phyloP scores from a whole-genome alignment of 2,329 filamentous ascomycete species.

The Penicillium sp. region DNA sequence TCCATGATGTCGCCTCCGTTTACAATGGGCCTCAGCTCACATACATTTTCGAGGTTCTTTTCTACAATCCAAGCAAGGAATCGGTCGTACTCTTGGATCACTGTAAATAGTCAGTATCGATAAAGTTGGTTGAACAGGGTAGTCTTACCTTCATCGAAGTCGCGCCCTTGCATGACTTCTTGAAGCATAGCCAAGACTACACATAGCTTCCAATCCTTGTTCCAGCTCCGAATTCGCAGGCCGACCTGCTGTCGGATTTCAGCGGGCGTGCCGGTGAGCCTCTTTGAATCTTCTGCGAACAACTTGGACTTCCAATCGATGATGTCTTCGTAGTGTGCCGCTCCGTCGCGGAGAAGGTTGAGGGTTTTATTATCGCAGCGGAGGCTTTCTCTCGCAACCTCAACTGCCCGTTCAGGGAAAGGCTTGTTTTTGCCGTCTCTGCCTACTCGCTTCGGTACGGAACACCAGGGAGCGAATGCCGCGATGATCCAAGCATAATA shows the following conservation, averaged over 20 bases:
- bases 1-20: constrained; percentile 70
- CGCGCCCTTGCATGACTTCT: constrained; percentile 33
- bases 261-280: constrained; percentile 20
- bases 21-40: constrained; percentile 59
- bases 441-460: constrained; percentile 38
- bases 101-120: constrained; percentile 25
- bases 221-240: constrained; percentile 33
- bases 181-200: constrained; percentile 38
- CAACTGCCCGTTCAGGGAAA: constrained; percentile 55
- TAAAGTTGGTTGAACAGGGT: background rate
- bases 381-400: constrained; percentile 70
- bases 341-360: constrained; percentile 60
- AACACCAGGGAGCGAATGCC: constrained; percentile 69
- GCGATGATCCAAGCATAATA: constrained; percentile 73
- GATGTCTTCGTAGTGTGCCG: constrained; percentile 61
- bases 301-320: constrained; percentile 50
- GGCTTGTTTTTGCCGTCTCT: constrained; percentile 46
- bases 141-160: constrained; percentile 30
- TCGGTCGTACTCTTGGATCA: constrained; percentile 48
- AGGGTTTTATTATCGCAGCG: constrained; percentile 71
- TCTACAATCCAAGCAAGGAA: constrained; percentile 52
- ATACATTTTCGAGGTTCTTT: constrained; percentile 47
- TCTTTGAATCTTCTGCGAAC: constrained; percentile 20
- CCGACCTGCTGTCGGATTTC: constrained; percentile 38
- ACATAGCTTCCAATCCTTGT: constrained; percentile 39